Evolutionary conservation across 345 rosid genomes (phyloP).

Genomic region (Citrus trifoliata): DNA sequence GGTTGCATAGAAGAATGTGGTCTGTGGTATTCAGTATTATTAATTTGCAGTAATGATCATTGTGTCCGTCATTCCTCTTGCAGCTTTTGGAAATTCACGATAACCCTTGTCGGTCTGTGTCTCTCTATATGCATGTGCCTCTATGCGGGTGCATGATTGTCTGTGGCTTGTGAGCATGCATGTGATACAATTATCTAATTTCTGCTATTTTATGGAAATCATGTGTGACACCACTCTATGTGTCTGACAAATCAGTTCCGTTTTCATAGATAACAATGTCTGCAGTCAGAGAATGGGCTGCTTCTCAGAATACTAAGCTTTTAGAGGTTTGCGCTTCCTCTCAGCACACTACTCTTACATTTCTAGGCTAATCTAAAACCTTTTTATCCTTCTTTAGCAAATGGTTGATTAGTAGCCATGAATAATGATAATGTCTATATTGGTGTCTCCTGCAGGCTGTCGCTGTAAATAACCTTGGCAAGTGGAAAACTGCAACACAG

Average conservation of each 20-base stretch:
- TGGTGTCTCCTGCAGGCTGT: slow-evolving; percentile 58
- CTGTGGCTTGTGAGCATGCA: not conserved
- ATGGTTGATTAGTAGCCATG: not conserved
- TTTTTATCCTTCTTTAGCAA: not conserved
- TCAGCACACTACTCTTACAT: not conserved
- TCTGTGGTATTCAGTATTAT: not conserved
- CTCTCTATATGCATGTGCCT: not conserved
- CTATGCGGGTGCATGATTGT: not conserved
- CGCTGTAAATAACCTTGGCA: slow-evolving; percentile 95
- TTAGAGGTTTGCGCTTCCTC: slow-evolving; percentile 53
- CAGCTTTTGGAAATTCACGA: not conserved
- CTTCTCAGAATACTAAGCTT: slow-evolving; percentile 82
- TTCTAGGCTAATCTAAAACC: not conserved
- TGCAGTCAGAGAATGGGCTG: slow-evolving; percentile 99
- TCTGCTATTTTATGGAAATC: not conserved
- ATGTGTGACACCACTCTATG: not conserved
- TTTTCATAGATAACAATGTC: slow-evolving; percentile 91
- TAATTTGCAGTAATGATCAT: not conserved
- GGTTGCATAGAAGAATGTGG: not conserved
- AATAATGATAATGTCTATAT: not conserved
- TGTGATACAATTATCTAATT: not conserved
- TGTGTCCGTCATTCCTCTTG: not conserved
- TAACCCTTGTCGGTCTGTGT: not conserved
- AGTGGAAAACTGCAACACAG: slow-evolving; percentile 99
- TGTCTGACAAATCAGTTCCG: slow-evolving; percentile 15